Evolutionary conservation across 1,284 basidiomycete species (phyloP), one percentile per base, ranked within the genome.

Genomic region (Exobasidium cylindrosporum): DNA sequence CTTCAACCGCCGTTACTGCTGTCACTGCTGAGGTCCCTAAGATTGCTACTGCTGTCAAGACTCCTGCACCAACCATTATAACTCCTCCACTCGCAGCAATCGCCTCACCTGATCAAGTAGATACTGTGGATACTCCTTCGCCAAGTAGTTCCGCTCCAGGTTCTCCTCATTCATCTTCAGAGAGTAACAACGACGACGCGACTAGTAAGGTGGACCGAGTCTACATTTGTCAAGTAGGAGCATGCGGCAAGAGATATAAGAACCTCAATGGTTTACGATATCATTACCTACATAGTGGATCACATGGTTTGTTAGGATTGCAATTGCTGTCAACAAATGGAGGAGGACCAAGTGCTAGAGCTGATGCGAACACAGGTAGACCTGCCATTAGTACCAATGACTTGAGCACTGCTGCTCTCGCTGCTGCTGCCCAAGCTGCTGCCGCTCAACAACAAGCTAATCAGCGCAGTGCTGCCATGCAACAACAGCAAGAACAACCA

Each of bases 201-300:
- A n/a, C 49, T 57, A 7, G 54, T 26, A 17, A 60, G 32, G 24
- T n/a, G 1, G 68, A 69, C 21, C 64, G 64, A 55, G 56, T 59
- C 43, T 78, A 78, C 65, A 70, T 78, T 29, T 78, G 76, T 65
- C 76, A 78, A 58, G 76, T 78, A 7, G 82, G 81, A 50, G 78
- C 76, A 31, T 98, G 95, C 80, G 88, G 87, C 75, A 87, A 96
- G 80, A 83, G 95, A 73, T 98, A 97, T 84, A 94, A 97, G 85
- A 97, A 97, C 62, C 63, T 80, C 52, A 79, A 78, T 60, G 78
- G 78, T 13, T 62, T 74, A 81, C 83, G 90, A 76, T 97, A 98
- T 73, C 94, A 98, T 82, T 97, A 97, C 81, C 89, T 94, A 78
- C 94, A 97, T 81, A 91, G 90, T 31, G 94, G 95, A 17, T 92